These are phyloP conservation scores for Dichotomocladium elegans DNA, from an alignment of 371 early-diverging fungal genomes.

Conservation along the genomic window DNA sequence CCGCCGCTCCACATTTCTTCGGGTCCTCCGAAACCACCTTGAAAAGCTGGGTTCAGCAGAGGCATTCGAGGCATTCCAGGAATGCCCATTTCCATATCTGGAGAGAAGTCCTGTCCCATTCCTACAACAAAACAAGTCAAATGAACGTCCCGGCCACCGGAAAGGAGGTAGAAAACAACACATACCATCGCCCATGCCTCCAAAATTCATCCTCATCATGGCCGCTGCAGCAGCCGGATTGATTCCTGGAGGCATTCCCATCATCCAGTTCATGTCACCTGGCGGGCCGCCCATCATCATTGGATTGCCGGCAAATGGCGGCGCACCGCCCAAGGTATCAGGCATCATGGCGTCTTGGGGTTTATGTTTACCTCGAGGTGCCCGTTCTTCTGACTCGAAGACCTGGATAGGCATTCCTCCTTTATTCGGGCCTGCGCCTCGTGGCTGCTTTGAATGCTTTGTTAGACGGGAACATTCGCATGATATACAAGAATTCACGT, in stretches of 20 bases:
- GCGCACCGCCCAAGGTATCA: constrained; percentile 6
- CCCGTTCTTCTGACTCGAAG: constrained; percentile 28
- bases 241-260: constrained; percentile 35
- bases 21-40: constrained; percentile 18
- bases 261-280: constrained; percentile 39
- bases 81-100: constrained; percentile 16
- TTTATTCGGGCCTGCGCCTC: constrained; percentile 1
- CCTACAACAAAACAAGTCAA: not conserved
- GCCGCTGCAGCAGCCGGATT: constrained; percentile 21
- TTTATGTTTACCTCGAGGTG: constrained; percentile 14
- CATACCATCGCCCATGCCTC: constrained; percentile 17
- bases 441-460: too few species aligned
- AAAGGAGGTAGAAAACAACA: too few species aligned
- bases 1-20: constrained; percentile 16
- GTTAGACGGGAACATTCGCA: too few species aligned
- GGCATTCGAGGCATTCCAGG: constrained; percentile 28
- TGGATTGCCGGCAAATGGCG: constrained; percentile 23
- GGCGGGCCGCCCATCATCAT: constrained; percentile 15
- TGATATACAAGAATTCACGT: too few species aligned
- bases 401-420: constrained; percentile 30
- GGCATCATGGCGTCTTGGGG: constrained; percentile 12
- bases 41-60: constrained; percentile 32
- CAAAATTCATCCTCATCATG: constrained; percentile 27
- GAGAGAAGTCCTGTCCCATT: constrained; percentile 7
- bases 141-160: not conserved